Evolutionary conservation across 768 basidiomycete species (phyloP).

Genomic region (Rickenella mellea): DNA sequence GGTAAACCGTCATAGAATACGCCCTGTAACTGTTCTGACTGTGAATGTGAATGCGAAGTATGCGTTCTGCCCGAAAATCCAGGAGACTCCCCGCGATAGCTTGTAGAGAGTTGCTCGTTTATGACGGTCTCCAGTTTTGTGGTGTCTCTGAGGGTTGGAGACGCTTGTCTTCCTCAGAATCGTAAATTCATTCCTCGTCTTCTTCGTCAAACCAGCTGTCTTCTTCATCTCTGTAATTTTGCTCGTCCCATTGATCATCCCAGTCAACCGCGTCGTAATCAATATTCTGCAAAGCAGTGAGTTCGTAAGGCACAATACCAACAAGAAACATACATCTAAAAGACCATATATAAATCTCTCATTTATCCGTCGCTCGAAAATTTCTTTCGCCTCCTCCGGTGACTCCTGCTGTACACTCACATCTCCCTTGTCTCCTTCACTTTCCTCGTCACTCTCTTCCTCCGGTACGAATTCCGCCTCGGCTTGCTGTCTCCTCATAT

Average conservation of each 20-base stretch:
- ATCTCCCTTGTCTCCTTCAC: conserved; percentile 21
- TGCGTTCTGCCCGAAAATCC: no score
- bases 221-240: conserved; percentile 51
- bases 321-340: conserved; percentile 44
- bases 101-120: no score
- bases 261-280: conserved; percentile 70
- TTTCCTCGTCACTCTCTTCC: conserved; percentile 59
- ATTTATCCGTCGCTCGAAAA: conserved; percentile 52
- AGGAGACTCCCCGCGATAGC: no score
- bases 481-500: conserved; percentile 28
- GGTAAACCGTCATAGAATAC: no score
- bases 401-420: conserved; percentile 24
- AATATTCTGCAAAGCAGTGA: conserved; percentile 35
- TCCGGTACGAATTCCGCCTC: conserved; percentile 49
- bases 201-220: conserved; percentile 72
- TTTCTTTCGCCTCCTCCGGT: conserved; percentile 34
- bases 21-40: no score
- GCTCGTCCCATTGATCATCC: conserved; percentile 58
- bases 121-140: no score
- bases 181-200: no score
- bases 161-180: no score
- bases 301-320: not conserved
- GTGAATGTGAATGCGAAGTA: no score
- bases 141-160: no score
- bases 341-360: conserved; percentile 72